phyloP scores from a whole-genome alignment of 2,329 filamentous ascomycete genomes.

The Pseudonectria foliicola region DNA sequence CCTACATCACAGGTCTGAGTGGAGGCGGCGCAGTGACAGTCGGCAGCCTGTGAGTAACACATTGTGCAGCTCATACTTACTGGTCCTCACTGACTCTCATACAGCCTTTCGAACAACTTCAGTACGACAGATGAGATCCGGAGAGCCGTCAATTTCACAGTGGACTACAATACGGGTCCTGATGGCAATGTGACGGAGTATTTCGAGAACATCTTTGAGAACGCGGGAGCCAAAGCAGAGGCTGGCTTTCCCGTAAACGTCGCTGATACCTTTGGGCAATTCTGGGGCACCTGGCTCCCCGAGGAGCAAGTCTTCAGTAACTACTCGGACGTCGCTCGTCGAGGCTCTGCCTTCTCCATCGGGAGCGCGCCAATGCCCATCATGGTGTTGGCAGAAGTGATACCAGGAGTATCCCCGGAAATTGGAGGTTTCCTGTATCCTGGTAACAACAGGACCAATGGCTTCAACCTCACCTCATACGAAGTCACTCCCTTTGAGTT shows the following conservation, averaged over 20 bases:
- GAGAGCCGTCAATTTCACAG: conserved; percentile 17
- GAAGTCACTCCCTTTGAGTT: conserved; percentile 28
- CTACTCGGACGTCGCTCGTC: conserved; percentile 17
- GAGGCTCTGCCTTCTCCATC: conserved; percentile 7
- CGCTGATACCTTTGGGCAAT: conserved; percentile 20
- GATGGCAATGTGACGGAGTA: conserved; percentile 10
- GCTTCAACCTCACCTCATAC: conserved; percentile 25
- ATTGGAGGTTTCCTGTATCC: conserved; percentile 23
- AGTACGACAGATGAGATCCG: conserved; percentile 9
- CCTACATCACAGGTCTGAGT: conserved; percentile 20
- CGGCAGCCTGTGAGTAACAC: conserved; percentile 11
- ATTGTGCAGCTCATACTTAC: fast-evolving
- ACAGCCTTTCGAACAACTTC: conserved; percentile 22
- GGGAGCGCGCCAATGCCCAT: conserved; percentile 24
- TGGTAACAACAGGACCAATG: conserved; percentile 16
- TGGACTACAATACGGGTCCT: conserved; percentile 10
- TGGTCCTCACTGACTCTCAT: fast-evolving
- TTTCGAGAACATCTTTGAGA: conserved; percentile 14
- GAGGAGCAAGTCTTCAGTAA: conserved; percentile 10
- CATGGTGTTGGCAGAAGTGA: conserved; percentile 19
- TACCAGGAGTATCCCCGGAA: conserved; percentile 20
- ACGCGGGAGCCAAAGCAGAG: conserved; percentile 16
- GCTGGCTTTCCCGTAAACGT: conserved; percentile 19
- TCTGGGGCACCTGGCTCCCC: conserved; percentile 20
- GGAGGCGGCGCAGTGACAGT: conserved; percentile 23